Evolutionary conservation across 768 basidiomycete genomes (phyloP), one percentile per base, ranked within the genome.

Genomic region (Ephemerocybe angulata): DNA sequence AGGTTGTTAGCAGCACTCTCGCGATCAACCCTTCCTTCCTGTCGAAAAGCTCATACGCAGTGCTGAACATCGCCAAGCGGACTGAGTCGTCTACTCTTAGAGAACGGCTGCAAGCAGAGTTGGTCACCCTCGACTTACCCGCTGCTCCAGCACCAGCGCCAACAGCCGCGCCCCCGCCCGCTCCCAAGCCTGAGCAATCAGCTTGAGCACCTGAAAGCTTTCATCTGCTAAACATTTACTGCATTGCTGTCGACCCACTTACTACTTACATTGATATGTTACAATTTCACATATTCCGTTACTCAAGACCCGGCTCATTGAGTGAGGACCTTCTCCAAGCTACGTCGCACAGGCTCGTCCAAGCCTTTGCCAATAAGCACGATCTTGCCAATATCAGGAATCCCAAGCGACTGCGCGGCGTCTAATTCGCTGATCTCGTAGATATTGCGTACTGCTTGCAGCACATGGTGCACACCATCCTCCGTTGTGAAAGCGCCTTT

Each of bases 391-490:
- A 70, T 69, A 46, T 83, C 80, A 0, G 82, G 82, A 31, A 85
- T 65, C 1, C 80, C 84, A 24, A 83, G 54, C 66, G 67, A 38
- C 65, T 63, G 63, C 25, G 48, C 49, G 1, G 43, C 54, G 51
- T 73, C 74, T 37, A 85, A 72, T 48, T 76, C 69, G 0, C 68
- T 65, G 13, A 95, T 80, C 62, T 99, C 96, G 65, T 95, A 99
- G 68, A 98, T 79, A 60, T 76, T 91, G 60, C 91, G 76, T 12
- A 99, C 97, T 2, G 95, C 97, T 65, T 99, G 97, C 42, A 99
- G 71, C 51, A 98, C 82, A 61, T 85, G 80, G 53, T 81, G 76
- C 50, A 79, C 74, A 2, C 88, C 88, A 0, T 71, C 68, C 2
- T 76, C 67, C 10, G 76, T 72, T 17, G 68, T 68, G 59, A 96